phyloP scores from a whole-genome alignment of 768 basidiomycete species.

The Mrakia blollopis region DNA sequence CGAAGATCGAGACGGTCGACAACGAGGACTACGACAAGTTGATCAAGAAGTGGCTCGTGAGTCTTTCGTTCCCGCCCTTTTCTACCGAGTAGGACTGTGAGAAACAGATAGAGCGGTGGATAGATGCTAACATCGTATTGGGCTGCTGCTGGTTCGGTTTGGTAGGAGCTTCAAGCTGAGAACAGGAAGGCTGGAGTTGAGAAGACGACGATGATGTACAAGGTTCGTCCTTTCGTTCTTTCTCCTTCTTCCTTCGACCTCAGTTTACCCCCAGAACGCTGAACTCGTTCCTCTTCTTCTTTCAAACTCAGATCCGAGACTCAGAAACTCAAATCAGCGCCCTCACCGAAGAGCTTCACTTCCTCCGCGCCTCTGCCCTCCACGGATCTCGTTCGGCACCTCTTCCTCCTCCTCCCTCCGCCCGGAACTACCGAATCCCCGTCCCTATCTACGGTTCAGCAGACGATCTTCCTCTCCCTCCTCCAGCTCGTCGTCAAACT shows the following conservation, averaged over 20 bases:
- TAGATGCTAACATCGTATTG: neutral
- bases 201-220: conserved; percentile 22
- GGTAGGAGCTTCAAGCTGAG: conserved; percentile 28
- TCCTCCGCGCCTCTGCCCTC: conserved; percentile 23
- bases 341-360: conserved; percentile 31
- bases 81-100: too few relatives aligned
- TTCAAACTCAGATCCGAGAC: conserved; percentile 6
- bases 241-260: neutral
- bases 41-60: conserved; percentile 29
- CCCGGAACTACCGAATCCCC: neutral
- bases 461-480: neutral
- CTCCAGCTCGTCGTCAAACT: conserved; percentile 21
- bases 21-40: conserved; percentile 29
- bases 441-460: conserved; percentile 7
- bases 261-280: too few relatives aligned
- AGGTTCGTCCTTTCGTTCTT: neutral
- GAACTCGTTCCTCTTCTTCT: neutral
- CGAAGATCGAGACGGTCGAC: conserved; percentile 21
- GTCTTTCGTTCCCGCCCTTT: neutral
- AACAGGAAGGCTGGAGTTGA: conserved; percentile 24
- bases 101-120: too few relatives aligned
- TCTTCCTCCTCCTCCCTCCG: neutral
- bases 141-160: neutral
- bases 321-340: conserved; percentile 19
- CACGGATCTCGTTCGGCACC: conserved; percentile 16